Evolutionary conservation across 2,329 filamentous ascomycete genomes (phyloP).

Genomic region (Reticulascus tulasneorum): DNA sequence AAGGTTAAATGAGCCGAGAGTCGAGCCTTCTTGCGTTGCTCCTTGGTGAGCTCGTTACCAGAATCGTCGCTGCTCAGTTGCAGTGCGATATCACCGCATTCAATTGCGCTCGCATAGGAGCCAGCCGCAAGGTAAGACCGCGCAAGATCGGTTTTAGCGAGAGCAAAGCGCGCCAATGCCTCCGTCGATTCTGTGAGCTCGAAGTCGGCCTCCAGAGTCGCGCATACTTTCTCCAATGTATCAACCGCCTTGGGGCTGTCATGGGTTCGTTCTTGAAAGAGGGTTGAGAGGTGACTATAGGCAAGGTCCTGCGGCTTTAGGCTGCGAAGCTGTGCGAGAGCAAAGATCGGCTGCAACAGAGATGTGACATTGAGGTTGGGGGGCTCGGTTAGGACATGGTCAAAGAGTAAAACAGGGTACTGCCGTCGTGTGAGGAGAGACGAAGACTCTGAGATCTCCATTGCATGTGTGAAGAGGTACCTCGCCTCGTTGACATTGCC

Average conservation of each 20-base stretch:
- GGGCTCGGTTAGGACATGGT: slow-evolving; percentile 64
- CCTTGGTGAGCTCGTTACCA: slow-evolving; percentile 59
- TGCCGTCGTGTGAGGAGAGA: slow-evolving; percentile 70
- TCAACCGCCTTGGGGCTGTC: slow-evolving; percentile 62
- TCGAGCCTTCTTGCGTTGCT: slow-evolving; percentile 65
- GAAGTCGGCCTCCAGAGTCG: slow-evolving; percentile 72
- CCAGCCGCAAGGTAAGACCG: slow-evolving; percentile 72
- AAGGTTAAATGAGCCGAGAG: slow-evolving; percentile 83
- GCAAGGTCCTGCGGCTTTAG: slow-evolving; percentile 68
- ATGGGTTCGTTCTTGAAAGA: slow-evolving; percentile 77
- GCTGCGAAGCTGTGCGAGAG: slow-evolving; percentile 72
- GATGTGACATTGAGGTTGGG: slow-evolving; percentile 48
- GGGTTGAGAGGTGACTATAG: slow-evolving; percentile 71
- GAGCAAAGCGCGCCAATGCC: slow-evolving; percentile 70
- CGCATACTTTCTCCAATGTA: slow-evolving; percentile 63
- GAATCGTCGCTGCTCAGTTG: slow-evolving; percentile 72
- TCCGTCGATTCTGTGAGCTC: slow-evolving; percentile 75
- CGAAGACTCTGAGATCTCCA: slow-evolving; percentile 82
- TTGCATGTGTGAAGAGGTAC: slow-evolving; percentile 86
- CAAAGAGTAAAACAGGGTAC: slow-evolving; percentile 78
- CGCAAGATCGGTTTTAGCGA: slow-evolving; percentile 82
- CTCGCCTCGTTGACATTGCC: slow-evolving; percentile 75
- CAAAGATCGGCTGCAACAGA: slow-evolving; percentile 84
- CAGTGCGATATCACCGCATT: slow-evolving; percentile 77
- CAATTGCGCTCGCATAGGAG: slow-evolving; percentile 64